Conservation (phyloP, 2,329 filamentous ascomycete species). For the Bipolaris sorokiniana region DNA sequence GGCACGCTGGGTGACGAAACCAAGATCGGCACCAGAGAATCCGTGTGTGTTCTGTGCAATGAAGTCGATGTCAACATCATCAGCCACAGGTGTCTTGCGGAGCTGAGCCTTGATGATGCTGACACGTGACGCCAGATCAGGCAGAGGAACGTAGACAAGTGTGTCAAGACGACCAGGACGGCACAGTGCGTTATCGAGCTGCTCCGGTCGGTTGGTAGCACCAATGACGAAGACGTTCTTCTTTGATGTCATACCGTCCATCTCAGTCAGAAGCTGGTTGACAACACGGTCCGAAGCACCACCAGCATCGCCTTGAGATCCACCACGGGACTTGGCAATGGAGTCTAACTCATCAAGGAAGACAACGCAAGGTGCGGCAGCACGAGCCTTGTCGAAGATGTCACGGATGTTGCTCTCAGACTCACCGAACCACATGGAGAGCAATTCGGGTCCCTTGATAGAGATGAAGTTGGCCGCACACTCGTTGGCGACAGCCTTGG, state of each 20-base stretch:
- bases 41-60: constrained; percentile 98
- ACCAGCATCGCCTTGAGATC: constrained; percentile 92
- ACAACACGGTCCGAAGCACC: constrained; percentile 99
- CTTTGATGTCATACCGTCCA: constrained; percentile 99
- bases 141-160: constrained; percentile 96
- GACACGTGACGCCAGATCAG: constrained; percentile 86
- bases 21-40: constrained; percentile 99
- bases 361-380: constrained; percentile 95
- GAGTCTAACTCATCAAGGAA: constrained; percentile 99
- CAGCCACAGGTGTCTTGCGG: constrained; percentile 92
- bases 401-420: constrained; percentile 99
- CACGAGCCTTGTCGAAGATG: constrained; percentile 99
- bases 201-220: constrained; percentile 97
- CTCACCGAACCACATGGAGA: constrained; percentile 99
- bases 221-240: constrained; percentile 99
- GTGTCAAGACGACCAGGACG: constrained; percentile 98
- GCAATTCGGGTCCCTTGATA: constrained; percentile 95
- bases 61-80: constrained; percentile 85
- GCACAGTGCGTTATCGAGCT: constrained; percentile 96
- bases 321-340: constrained; percentile 98
- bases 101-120: constrained; percentile 94
- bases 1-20: constrained; percentile 97
- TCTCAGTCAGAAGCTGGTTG: constrained; percentile 98
- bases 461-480: constrained; percentile 99
- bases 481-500: constrained; percentile 99